Conservation (phyloP, 1,284 basidiomycete genomes). For the Marasmius tenuissimus region DNA sequence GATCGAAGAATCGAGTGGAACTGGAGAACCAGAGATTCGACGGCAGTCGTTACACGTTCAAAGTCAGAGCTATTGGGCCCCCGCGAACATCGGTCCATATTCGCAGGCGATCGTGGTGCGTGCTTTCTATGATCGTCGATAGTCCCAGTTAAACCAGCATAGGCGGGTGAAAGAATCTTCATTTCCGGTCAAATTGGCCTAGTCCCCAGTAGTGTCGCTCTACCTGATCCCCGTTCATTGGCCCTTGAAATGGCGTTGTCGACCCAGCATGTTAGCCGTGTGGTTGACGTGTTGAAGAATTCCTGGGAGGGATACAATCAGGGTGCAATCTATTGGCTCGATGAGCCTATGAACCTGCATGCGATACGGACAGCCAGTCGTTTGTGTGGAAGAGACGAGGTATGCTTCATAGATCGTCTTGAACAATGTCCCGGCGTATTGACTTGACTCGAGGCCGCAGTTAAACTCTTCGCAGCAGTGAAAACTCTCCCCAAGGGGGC, state of each 20-base stretch:
- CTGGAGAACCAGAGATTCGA: constrained; percentile 23
- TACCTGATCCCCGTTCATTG: constrained; percentile 64
- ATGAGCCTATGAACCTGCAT: constrained; percentile 36
- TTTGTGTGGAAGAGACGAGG: constrained; percentile 24
- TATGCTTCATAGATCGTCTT: background rate
- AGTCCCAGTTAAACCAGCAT: constrained; percentile 2
- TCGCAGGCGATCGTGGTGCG: constrained; percentile 87
- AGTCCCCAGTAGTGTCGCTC: constrained; percentile 68
- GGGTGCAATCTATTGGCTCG: constrained; percentile 67
- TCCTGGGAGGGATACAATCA: constrained; percentile 67
- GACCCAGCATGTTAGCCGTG: constrained; percentile 79
- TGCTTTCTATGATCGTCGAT: constrained; percentile 13
- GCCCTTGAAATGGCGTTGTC: constrained; percentile 70
- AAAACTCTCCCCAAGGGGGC: constrained; percentile 78
- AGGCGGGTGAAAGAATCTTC: constrained; percentile 77
- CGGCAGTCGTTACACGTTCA: constrained; percentile 91
- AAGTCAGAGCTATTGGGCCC: constrained; percentile 96
- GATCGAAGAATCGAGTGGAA: constrained; percentile 38
- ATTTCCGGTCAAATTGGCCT: constrained; percentile 96
- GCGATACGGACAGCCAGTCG: constrained; percentile 44
- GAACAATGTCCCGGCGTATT: background rate
- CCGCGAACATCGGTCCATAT: constrained; percentile 98
- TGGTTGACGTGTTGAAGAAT: constrained; percentile 58
- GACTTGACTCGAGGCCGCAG: constrained; percentile 24
- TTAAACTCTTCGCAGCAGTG: constrained; percentile 69